Conservation (phyloP, 2,329 filamentous ascomycete species). For the Venturia carpophila region DNA sequence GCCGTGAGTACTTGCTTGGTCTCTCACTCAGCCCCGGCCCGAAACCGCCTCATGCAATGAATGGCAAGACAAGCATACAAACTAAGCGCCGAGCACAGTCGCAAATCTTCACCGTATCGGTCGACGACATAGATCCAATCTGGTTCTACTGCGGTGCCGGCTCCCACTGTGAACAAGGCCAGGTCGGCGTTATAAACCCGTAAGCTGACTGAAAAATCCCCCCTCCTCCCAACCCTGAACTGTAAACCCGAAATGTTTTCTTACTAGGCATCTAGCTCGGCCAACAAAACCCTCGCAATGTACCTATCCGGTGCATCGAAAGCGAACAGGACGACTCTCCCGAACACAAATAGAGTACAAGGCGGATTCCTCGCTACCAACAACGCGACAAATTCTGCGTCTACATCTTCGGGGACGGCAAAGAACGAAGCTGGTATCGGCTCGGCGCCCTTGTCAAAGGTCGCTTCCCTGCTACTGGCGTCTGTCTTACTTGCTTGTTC, state of each 20-base stretch:
- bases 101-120: slow-evolving; percentile 12
- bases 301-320: not conserved
- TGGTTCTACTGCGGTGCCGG: slow-evolving; percentile 17
- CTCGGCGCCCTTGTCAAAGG: not conserved
- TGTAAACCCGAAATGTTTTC: too few relatives aligned
- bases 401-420: not conserved
- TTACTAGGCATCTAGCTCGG: not conserved
- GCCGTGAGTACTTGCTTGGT: not conserved
- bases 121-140: slow-evolving; percentile 18
- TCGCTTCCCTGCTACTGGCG: not conserved
- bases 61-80: not conserved
- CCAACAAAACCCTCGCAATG: not conserved
- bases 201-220: not conserved
- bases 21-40: too few relatives aligned
- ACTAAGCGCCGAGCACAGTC: not conserved
- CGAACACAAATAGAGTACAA: not conserved
- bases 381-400: not conserved
- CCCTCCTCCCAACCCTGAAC: too few relatives aligned
- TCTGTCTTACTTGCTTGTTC: not conserved
- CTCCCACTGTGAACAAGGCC: slow-evolving; percentile 15
- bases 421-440: not conserved
- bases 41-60: too few relatives aligned
- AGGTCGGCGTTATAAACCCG: slow-evolving; percentile 19
- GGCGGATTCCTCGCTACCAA: not conserved
- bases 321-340: not conserved